A percentile compares a stretch with the other conserved stretches of the same genome.
Evolutionary conservation across 176 grass and related monocot genomes (phyloP).

Genomic region (Cymbopogon citratus): DNA sequence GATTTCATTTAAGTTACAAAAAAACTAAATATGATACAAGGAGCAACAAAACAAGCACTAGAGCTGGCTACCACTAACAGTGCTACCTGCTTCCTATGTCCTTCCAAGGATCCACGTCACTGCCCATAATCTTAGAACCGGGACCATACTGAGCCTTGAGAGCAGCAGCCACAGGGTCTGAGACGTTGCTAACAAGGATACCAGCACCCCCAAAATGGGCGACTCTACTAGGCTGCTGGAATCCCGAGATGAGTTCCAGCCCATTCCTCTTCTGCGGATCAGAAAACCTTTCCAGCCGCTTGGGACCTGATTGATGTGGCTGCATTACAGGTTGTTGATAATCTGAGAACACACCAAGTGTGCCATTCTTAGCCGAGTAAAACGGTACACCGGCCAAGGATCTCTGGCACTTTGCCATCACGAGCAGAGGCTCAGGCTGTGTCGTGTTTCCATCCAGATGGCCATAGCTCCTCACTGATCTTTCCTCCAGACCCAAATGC

Average conservation of each 20-base stretch:
- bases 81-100: slow-evolving; percentile 69
- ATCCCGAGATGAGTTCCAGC: slow-evolving; percentile 48
- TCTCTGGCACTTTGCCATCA: slow-evolving; percentile 50
- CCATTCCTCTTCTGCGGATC: slow-evolving; percentile 56
- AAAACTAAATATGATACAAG: slow-evolving; percentile 85
- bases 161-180: slow-evolving; percentile 49
- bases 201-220: slow-evolving; percentile 32
- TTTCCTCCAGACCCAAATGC: slow-evolving; percentile 40
- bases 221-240: slow-evolving; percentile 48
- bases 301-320: slow-evolving; percentile 36
- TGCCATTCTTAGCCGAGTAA: slow-evolving; percentile 59
- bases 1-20: slow-evolving; percentile 79
- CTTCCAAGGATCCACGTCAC: slow-evolving; percentile 56
- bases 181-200: slow-evolving; percentile 39
- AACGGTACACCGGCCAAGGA: slow-evolving; percentile 41
- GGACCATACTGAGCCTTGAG: slow-evolving; percentile 53
- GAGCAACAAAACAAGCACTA: slow-evolving; percentile 53
- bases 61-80: slow-evolving; percentile 15
- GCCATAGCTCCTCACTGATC: slow-evolving; percentile 27
- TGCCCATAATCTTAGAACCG: slow-evolving; percentile 35
- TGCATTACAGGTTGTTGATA: slow-evolving; percentile 46
- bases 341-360: slow-evolving; percentile 25
- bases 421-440: slow-evolving; percentile 41
- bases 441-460: slow-evolving; percentile 45
- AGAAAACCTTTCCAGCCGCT: slow-evolving; percentile 35